Base-by-base conservation (phyloP, 139 green algal species). In the Asterochloris sp. region DNA sequence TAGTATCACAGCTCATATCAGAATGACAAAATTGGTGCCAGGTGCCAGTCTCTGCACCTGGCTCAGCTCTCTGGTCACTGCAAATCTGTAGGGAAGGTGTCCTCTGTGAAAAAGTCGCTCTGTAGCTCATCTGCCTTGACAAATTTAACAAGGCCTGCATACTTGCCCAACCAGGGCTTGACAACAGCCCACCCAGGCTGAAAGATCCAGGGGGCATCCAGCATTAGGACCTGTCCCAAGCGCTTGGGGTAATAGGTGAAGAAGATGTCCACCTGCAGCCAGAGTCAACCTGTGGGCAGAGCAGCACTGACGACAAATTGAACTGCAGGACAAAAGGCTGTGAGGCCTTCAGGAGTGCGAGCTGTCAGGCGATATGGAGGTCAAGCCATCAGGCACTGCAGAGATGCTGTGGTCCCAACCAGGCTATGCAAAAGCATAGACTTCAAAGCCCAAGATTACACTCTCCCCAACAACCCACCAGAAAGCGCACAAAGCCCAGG, bases 131-230 rank as follows among this genome's bases (percentile, higher is more conserved):
- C 81, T 0, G 84, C 76, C 29, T 26, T 87, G 17, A 95, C 91
- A 86, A 98, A 98, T 21, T 86, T 80, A 26, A 99, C 89, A 78
- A 95, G 83, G 0, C 88, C 88, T 0, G 84, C 73, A 62, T 96
- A 96, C 86, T 97, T 97, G n/a, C 89, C 83, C 80, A 97, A 89
- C 67, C 78, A 85, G 26, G 96, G 96, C 87, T 96, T 96, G 64
- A 98, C 90, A 54, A 97, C 83, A 29, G 91, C 88, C 94, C 95
- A 99, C 12, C 91, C 89, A 10, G 93, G 92, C 78, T 92, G 89
- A 86, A 99, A 99, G 61, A 97, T 90, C 91, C 92, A 98, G 21
- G 96, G 96, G 4, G 96, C 92, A 19, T 99, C 96, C 54, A 99
- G 92, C 71, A 99, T 87, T 73, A 98, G 87, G 73, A 98, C 95